A percentile compares a stretch with the other conserved stretches of the same genome.
Evolutionary conservation across 148 eudicot species (phyloP).

Genomic region (Talinum fruticosum): DNA sequence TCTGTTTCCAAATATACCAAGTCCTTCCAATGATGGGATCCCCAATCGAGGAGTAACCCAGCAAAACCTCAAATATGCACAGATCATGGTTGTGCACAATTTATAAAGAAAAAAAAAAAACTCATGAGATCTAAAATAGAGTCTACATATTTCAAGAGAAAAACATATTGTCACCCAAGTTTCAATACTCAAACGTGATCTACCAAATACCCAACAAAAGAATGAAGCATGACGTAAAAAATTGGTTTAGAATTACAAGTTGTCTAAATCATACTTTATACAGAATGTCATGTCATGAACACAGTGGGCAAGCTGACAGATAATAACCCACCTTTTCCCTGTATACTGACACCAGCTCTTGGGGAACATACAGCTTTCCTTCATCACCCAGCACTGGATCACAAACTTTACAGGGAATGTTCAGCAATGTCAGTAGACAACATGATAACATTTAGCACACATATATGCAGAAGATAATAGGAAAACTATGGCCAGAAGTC

Average conservation of each 20-base stretch:
- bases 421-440: conserved; percentile 8
- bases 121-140: background rate
- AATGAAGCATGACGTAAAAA: background rate
- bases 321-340: conserved; percentile 65
- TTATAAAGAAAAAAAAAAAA: background rate
- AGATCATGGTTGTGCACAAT: background rate
- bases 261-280: background rate
- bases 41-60: background rate
- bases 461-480: background rate
- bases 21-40: background rate
- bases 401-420: conserved; percentile 53
- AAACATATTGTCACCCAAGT: background rate
- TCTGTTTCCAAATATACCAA: background rate
- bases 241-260: background rate
- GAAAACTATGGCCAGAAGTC: background rate
- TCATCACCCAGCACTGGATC: conserved; percentile 99
- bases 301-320: conserved; percentile 4
- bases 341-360: conserved; percentile 79
- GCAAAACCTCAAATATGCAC: background rate
- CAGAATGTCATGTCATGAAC: background rate
- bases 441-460: conserved; percentile 1
- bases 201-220: conserved; percentile 9
- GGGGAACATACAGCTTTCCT: conserved; percentile 97
- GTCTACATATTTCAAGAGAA: background rate
- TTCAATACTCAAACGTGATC: background rate